A percentile compares a stretch with the other conserved stretches of the same genome.
phyloP scores from a whole-genome alignment of 371 early-diverging fungal species.

The Gilbertella persicaria region DNA sequence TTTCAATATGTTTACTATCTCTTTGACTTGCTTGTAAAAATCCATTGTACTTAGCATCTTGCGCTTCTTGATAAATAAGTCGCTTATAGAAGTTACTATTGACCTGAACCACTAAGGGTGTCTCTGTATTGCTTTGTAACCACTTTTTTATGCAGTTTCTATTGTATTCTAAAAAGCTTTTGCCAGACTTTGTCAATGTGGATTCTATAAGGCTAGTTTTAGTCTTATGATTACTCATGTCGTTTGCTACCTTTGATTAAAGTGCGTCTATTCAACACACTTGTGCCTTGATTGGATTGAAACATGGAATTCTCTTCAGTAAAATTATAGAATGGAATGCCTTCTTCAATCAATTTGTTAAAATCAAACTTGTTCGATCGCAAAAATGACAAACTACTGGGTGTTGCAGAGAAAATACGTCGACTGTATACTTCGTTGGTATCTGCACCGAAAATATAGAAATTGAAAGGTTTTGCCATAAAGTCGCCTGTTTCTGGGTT shows the following conservation, averaged over 20 bases:
- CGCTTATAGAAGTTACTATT: conserved; percentile 51
- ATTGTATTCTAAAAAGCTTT: conserved; percentile 17
- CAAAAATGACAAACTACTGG: conserved; percentile 57
- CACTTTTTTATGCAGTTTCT: conserved; percentile 28
- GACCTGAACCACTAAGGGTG: conserved; percentile 42
- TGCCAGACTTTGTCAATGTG: conserved; percentile 7
- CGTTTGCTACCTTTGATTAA: conserved; percentile 12
- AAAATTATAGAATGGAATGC: conserved; percentile 47
- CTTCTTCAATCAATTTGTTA: conserved; percentile 59
- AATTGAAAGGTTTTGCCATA: conserved; percentile 81
- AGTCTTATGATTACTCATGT: neutral
- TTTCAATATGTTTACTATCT: conserved; percentile 38
- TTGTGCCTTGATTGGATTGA: conserved; percentile 15
- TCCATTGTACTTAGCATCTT: conserved; percentile 43
- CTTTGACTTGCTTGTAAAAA: conserved; percentile 33
- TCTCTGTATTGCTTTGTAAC: conserved; percentile 33
- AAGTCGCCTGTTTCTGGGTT: conserved; percentile 43
- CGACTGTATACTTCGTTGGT: conserved; percentile 35
- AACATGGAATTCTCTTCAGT: conserved; percentile 32
- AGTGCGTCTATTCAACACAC: conserved; percentile 10
- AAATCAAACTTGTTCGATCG: conserved; percentile 75
- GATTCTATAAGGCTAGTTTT: conserved; percentile 4
- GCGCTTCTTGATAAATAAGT: conserved; percentile 65
- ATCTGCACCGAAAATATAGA: conserved; percentile 77
- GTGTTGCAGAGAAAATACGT: conserved; percentile 62